Conservation (phyloP, 192 early-diverging fungal species). For the Lunasporangiospora selenospora region DNA sequence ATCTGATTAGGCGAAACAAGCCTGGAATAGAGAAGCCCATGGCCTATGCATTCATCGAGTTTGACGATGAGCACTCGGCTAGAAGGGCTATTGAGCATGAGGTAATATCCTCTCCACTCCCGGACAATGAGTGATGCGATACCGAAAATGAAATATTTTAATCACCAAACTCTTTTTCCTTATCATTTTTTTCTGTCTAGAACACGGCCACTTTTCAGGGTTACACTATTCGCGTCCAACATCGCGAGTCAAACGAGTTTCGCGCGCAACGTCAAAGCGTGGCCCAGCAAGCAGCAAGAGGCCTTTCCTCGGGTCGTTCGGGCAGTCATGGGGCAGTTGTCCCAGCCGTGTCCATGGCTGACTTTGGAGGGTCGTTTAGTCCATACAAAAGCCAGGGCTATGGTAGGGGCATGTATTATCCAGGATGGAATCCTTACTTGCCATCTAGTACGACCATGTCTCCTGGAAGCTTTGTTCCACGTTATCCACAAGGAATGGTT, state of each 20-base stretch:
- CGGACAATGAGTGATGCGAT: too few relatives aligned
- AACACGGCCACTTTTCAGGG: constrained; percentile 33
- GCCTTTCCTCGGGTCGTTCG: too few relatives aligned
- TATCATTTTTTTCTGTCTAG: constrained; percentile 9
- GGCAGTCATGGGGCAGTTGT: too few relatives aligned
- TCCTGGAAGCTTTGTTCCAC: too few relatives aligned
- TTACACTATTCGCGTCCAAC: constrained; percentile 37
- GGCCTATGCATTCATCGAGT: constrained; percentile 75
- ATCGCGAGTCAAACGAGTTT: constrained; percentile 37
- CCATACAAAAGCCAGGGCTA: too few relatives aligned
- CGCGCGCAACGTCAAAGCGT: constrained; percentile 26
- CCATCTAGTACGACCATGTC: too few relatives aligned
- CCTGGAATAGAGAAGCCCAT: constrained; percentile 26
- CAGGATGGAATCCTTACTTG: too few relatives aligned
- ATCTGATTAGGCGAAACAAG: constrained; percentile 56
- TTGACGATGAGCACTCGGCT: constrained; percentile 52
- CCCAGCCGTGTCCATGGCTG: too few relatives aligned
- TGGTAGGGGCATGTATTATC: too few relatives aligned
- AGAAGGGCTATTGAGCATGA: constrained; percentile 59
- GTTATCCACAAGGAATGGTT: too few relatives aligned
- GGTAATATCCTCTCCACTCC: too few relatives aligned
- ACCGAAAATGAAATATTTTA: background rate
- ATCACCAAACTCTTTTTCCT: background rate
- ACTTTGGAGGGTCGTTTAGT: too few relatives aligned
- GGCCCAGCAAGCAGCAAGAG: constrained; percentile 15